Evolutionary conservation across 2,329 filamentous ascomycete genomes (phyloP), one percentile per base, ranked within the genome.

Genomic region (Penicillium hordei): DNA sequence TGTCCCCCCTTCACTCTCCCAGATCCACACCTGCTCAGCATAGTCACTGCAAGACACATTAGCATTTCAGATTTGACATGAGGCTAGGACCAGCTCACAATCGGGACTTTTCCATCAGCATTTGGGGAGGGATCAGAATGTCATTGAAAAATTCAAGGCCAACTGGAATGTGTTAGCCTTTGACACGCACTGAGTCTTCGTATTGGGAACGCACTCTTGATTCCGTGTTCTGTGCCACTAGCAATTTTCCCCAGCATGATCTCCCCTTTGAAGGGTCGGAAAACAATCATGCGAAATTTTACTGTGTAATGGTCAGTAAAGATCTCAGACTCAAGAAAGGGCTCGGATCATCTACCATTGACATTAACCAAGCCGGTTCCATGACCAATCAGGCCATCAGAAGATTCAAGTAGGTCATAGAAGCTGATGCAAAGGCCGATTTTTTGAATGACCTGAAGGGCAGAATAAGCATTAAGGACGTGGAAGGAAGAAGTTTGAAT

Each of bases 211-310:
- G 58, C 75, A 88, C 86, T 82, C 68, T 87, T 86, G 68, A 95
- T 91, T 38, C 90, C 92, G 1, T 87, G 79, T 8, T 86, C 82
- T 1, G 84, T 88, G 36, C 88, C 87, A 63, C 86, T 87, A 62
- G 88, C 88, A 74, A 99, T 97, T 63, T 87, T 88, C 17, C 90
- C 94, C 44, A 90, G 82, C 68, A 99, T 83, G 59, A 97, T 91
- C 73, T 99, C 94, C 48, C 91, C 91, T 72, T 96, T 96, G 80
- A 97, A 97, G 0, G 94, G 94, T 25, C 94, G 87, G 75, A 97
- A 99, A 31, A 99, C 92, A 19, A 97, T 83, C 70, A 99, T 82
- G 23, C 92, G 89, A 70, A 97, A 99, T 72, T 96, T 92, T 49
- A 96, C 93, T 94, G 63, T 19, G 13, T 31, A 8, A 17, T 38